A percentile compares a stretch with the other conserved stretches of the same genome.
Evolutionary conservation across 2,329 filamentous ascomycete genomes (phyloP).

Genomic region (Trichophyton schoenleinii): DNA sequence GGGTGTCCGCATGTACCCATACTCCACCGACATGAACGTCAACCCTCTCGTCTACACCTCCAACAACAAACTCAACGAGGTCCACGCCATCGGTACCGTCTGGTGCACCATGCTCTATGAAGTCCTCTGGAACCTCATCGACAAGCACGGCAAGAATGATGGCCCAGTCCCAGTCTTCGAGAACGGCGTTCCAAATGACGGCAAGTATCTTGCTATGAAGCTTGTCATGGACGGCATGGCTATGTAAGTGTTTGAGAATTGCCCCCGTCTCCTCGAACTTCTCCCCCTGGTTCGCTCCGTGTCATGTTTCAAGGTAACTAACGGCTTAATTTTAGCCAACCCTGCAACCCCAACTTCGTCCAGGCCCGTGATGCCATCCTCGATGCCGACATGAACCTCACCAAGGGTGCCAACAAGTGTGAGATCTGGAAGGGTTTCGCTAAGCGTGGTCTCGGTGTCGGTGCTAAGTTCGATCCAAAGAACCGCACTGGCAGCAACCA

Average conservation of each 20-base stretch:
- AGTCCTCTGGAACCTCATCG: conserved; percentile 11
- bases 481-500: not conserved
- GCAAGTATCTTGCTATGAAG: conserved; percentile 13
- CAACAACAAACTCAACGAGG: conserved; percentile 5
- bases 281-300: not conserved
- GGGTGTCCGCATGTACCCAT: conserved; percentile 11
- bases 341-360: conserved; percentile 13
- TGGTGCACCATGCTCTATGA: conserved; percentile 12
- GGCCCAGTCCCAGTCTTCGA: conserved; percentile 4
- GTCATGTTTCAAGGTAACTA: not conserved
- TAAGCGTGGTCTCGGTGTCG: conserved; percentile 9
- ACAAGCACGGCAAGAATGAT: conserved; percentile 13
- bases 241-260: conserved; percentile 8
- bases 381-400: conserved; percentile 11
- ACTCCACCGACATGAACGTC: conserved; percentile 10
- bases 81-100: conserved; percentile 10
- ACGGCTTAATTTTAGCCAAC: conserved; percentile 4
- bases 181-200: conserved; percentile 10
- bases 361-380: conserved; percentile 12
- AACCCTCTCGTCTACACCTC: conserved; percentile 10
- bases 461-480: not conserved
- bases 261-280: not conserved
- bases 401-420: conserved; percentile 9
- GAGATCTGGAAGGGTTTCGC: conserved; percentile 12
- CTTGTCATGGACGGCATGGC: conserved; percentile 12